These are phyloP conservation scores for Fraxinus nigra DNA, from an alignment of 305 asterid genomes.

Conservation along the genomic window DNA sequence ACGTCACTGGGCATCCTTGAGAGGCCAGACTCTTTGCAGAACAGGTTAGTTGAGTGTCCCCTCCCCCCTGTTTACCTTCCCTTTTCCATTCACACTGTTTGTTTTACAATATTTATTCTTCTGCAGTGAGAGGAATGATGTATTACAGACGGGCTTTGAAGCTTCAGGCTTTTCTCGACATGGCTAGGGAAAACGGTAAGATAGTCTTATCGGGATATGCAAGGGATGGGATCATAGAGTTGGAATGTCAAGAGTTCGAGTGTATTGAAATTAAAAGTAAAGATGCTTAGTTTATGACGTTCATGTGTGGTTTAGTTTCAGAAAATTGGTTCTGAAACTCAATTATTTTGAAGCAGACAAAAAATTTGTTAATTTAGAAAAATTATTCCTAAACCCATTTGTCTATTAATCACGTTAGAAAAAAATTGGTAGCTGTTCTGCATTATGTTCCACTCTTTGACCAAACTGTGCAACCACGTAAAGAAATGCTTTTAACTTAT, in stretches of 20 bases:
- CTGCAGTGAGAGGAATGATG: slow-evolving; percentile 99
- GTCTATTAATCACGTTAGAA: not conserved
- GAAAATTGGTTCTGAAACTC: not conserved
- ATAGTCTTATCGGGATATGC: not conserved
- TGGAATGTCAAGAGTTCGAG: slow-evolving; percentile 17
- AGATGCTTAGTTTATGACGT: not conserved
- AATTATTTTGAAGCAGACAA: not conserved
- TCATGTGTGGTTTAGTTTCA: not conserved
- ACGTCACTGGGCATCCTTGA: slow-evolving; percentile 99
- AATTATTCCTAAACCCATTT: slow-evolving; percentile 5
- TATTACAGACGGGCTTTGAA: slow-evolving; percentile 95
- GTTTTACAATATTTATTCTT: slow-evolving; percentile 21
- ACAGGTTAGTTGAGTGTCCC: slow-evolving; percentile 52
- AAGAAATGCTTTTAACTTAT: slow-evolving; percentile 4
- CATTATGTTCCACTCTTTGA: slow-evolving; percentile 3
- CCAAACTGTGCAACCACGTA: not conserved
- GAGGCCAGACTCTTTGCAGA: slow-evolving; percentile 98
- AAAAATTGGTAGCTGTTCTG: not conserved
- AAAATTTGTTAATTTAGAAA: slow-evolving; percentile 2
- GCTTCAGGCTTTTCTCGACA: slow-evolving; percentile 99
- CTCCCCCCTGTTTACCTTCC: slow-evolving; percentile 5
- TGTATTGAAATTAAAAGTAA: not conserved
- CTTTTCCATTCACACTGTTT: slow-evolving; percentile 14
- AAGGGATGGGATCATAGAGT: slow-evolving; percentile 25
- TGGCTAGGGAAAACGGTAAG: slow-evolving; percentile 88